Base-by-base conservation (phyloP, 2,329 filamentous ascomycete species). In the Blastomyces emzantsi region DNA sequence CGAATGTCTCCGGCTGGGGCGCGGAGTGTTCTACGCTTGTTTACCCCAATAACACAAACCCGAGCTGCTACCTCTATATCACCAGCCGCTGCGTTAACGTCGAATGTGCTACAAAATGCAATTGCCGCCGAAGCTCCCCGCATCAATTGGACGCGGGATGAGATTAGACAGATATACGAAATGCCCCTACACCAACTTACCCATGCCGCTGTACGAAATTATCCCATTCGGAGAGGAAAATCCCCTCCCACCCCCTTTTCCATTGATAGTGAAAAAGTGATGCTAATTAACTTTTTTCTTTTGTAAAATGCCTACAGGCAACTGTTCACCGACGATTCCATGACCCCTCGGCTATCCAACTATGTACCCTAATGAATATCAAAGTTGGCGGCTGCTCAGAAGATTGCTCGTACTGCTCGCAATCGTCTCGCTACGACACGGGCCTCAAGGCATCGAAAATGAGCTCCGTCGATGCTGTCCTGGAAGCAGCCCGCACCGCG, bases 281-380 rank as follows among this genome's bases (percentile, higher is more conserved):
- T 39, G 52, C 52, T 55, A 39, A 55, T 55, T 55, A 28, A n/a
- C 17, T 36, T 36, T 28, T 9, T n/a, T n/a, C n/a, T n/a, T 33
- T 36, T 9, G 9, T 19, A n/a, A 3, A 15, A 41, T 57, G 55
- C 57, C 54, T 19, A n/a, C 68, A 94, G 90, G 86, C 85, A 68
- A 84, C 82, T 45, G 79, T 96, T 64, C 92, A 96, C 77, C 87
- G 90, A 56, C 87, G 88, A 70, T 95, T 95, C 80, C 92, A 96
- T 78, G 84, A 90, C 72, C 90, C 92, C 7, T 82, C 87, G 57
- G 87, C 90, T 36, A 90, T 96, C 67, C 92, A 96, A 77, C 88
- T 96, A 77, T 96, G 92, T 80, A 96, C 92, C 0, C 82, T 96
- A 64, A 95, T 96, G 90, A 96, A 95, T 81, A 96, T 96, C 81